Evolutionary conservation across 2,329 filamentous ascomycete species (phyloP), one percentile per base, ranked within the genome.

Genomic region (Thielaviopsis ethacetica): DNA sequence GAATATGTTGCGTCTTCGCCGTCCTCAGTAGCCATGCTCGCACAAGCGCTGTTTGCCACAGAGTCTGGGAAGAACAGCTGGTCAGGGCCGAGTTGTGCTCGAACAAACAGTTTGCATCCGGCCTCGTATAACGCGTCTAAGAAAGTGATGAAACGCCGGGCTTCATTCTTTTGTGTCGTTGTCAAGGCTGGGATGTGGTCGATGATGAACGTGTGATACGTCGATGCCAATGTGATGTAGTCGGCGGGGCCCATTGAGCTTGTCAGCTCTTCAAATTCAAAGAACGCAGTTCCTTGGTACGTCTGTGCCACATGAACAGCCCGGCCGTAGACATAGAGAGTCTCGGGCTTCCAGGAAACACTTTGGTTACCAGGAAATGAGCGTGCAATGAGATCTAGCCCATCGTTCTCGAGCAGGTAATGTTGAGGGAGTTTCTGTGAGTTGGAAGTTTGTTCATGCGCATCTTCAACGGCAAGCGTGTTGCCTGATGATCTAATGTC

Each of bases 51-150:
- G 30, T 24, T 53, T 62, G 17, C 34, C 50, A 69, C 63, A 63
- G 63, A 67, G 60, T 87, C 83, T 0, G 87, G 86, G 68, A 93
- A 91, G 75, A 91, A 91, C 5, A 91, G 74, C 27, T 83, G 76
- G 63, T 91, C 88, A 0, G 86, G 86, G 0, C 80, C 81, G 1
- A 78, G 80, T 49, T 76, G 77, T 1, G 86, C 87, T 21, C 81
- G 76, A 57, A 91, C 76, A 51, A 88, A 70, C 10, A 91, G 76
- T 64, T 88, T 88, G 69, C 87, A 91, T 7, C 83, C 79, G n/a
- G 85, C 84, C 71, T 91, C 87, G 69, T 91, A 91, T 0, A 89
- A 74, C 0, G 87, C 87, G 66, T 93, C 87, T 1, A 91, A 77
- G 1, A 93, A 75, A 0, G 85, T 91, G 66, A 91, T 91, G 67